Conservation (phyloP, 331 rosid genomes). For the Rhamnella rubrinervis region DNA sequence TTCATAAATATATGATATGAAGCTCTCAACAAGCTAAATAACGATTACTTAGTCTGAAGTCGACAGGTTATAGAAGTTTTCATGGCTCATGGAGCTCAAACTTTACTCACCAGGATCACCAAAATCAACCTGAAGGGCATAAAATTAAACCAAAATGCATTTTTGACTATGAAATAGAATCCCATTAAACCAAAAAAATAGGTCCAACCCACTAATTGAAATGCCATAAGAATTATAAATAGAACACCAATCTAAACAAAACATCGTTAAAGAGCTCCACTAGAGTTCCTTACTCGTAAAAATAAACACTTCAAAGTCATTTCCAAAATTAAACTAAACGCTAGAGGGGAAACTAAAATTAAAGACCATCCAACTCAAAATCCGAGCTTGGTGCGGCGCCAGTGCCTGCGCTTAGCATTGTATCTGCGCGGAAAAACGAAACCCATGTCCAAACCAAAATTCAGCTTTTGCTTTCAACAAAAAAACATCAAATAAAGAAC, state of each 20-base stretch:
- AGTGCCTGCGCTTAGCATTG: constrained; percentile 90
- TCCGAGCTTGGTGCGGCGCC: constrained; percentile 97
- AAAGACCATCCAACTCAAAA: constrained; percentile 46
- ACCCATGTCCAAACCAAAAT: neutral
- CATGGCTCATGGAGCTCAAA: too few species aligned
- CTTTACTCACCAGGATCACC: too few species aligned
- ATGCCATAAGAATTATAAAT: constrained; percentile 13
- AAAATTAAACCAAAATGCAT: neutral
- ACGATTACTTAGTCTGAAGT: too few species aligned
- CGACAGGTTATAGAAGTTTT: too few species aligned
- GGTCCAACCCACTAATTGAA: constrained; percentile 8
- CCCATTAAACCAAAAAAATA: neutral
- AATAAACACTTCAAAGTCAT: constrained; percentile 10
- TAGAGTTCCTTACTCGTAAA: constrained; percentile 1
- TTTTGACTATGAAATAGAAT: neutral
- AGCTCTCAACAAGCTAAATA: too few species aligned
- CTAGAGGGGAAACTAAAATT: neutral
- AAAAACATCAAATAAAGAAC: neutral
- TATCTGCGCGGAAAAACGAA: constrained; percentile 37
- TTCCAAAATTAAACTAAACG: neutral
- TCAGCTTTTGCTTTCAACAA: neutral
- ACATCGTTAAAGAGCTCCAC: neutral
- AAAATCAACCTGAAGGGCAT: neutral
- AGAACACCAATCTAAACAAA: constrained; percentile 7
- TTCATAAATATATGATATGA: too few species aligned